Evolutionary conservation across 352 stramenopile genomes (phyloP).

Genomic region (Blastocystis sp.): DNA sequence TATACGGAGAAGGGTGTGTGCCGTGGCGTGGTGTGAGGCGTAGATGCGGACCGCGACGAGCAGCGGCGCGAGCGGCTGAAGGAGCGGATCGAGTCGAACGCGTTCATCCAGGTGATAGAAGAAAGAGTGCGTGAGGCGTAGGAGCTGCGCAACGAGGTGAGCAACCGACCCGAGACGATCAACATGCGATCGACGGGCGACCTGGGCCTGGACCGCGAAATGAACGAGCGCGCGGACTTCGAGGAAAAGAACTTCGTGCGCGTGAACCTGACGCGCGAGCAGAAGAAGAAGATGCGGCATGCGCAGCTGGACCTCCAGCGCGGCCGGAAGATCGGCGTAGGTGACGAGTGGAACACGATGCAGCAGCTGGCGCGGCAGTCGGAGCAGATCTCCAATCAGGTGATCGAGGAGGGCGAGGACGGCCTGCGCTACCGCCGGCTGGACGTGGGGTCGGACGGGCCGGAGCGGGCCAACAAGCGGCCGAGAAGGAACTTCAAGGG

Average conservation of each 20-base stretch:
- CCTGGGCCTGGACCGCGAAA: slow-evolving; percentile 29
- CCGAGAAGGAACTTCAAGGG: not conserved
- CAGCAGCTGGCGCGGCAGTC: slow-evolving; percentile 34
- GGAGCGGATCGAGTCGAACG: slow-evolving; percentile 29
- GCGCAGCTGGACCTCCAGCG: slow-evolving; percentile 33
- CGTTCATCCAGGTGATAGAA: slow-evolving; percentile 19
- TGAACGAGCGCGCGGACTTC: slow-evolving; percentile 43
- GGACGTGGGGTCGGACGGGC: not conserved
- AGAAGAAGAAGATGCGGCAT: slow-evolving; percentile 58
- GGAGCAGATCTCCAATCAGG: slow-evolving; percentile 24
- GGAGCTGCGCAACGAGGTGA: slow-evolving; percentile 54
- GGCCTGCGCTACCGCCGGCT: not conserved
- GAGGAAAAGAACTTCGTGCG: slow-evolving; percentile 60
- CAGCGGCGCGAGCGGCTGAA: slow-evolving; percentile 18
- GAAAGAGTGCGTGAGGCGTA: not conserved
- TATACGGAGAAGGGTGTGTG: slow-evolving; percentile 36
- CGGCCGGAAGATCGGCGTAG: slow-evolving; percentile 36
- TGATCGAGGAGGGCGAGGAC: not conserved
- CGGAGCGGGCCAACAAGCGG: not conserved
- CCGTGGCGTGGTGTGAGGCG: not conserved
- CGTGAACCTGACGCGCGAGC: slow-evolving; percentile 42
- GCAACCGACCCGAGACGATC: slow-evolving; percentile 30
- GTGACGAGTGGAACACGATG: slow-evolving; percentile 36
- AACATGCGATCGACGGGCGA: slow-evolving; percentile 59
- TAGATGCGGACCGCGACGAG: slow-evolving; percentile 43